Conservation (phyloP, 768 basidiomycete genomes). For the Lyophyllum atratum region DNA sequence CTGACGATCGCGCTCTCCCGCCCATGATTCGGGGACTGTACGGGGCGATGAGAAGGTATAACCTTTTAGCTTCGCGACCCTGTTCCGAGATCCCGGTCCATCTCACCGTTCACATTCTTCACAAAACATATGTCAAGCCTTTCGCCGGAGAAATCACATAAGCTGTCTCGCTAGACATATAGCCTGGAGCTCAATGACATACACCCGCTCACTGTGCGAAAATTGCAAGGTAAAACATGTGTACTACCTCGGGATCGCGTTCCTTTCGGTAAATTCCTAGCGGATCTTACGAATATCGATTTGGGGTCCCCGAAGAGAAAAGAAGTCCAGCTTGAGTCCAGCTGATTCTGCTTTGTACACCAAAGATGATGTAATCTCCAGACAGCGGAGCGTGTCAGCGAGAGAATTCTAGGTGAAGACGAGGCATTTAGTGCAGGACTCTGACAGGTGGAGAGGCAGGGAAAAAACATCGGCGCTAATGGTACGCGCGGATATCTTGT, state of each 20-base stretch:
- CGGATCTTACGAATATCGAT: conserved; percentile 17
- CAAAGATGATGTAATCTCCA: background rate
- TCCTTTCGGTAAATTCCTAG: conserved; percentile 21
- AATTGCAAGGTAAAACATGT: background rate
- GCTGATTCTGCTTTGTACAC: background rate
- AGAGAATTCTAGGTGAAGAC: background rate
- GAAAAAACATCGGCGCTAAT: conserved; percentile 1
- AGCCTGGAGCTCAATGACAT: background rate
- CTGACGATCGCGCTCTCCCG: background rate
- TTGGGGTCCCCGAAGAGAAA: background rate
- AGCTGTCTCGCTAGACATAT: background rate
- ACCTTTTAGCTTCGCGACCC: background rate
- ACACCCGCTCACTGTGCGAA: background rate
- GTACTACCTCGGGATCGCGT: conserved; percentile 15
- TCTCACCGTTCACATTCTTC: background rate
- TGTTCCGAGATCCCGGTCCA: background rate
- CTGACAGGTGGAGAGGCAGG: conserved; percentile 15
- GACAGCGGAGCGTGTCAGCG: background rate
- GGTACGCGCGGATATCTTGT: background rate
- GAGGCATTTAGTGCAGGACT: background rate
- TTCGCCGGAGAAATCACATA: background rate
- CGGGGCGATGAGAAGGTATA: background rate
- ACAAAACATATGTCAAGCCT: background rate
- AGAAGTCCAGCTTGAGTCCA: background rate
- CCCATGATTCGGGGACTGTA: background rate